A percentile compares a stretch with the other conserved stretches of the same genome.
Conservation (phyloP, 495 filamentous ascomycete genomes). For the Tuber calosporum region DNA sequence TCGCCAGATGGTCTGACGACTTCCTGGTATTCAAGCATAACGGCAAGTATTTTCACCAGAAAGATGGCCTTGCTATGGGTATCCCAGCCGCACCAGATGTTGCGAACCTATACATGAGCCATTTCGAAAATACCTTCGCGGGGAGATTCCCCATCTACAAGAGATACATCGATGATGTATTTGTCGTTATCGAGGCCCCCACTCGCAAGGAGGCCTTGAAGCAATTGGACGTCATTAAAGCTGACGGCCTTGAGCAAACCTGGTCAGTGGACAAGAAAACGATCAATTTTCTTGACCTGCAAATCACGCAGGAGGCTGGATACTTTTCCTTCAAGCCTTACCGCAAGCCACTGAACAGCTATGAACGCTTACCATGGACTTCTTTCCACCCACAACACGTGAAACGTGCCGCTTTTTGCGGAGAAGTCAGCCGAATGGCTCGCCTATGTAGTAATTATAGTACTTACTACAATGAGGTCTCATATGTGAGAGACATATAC, state of each 20-base stretch:
- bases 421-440: slow-evolving; percentile 6
- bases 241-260: background rate
- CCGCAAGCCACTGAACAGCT: slow-evolving; percentile 9
- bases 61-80: slow-evolving; percentile 1
- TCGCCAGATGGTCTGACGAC: background rate
- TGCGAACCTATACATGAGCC: background rate
- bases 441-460: background rate
- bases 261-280: slow-evolving; percentile 11
- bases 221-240: background rate
- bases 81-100: slow-evolving; percentile 9
- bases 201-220: background rate
- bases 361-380: slow-evolving; percentile 4
- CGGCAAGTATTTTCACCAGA: background rate
- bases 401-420: background rate
- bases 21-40: slow-evolving; percentile 3
- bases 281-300: background rate
- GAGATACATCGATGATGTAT: slow-evolving; percentile 10
- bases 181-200: background rate
- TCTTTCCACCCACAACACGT: slow-evolving; percentile 1
- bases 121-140: background rate
- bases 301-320: background rate
- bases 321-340: slow-evolving; percentile 2
- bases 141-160: background rate
- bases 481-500: background rate
- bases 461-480: background rate